phyloP scores from a whole-genome alignment of 306 rosid species.

The Prunus mira region DNA sequence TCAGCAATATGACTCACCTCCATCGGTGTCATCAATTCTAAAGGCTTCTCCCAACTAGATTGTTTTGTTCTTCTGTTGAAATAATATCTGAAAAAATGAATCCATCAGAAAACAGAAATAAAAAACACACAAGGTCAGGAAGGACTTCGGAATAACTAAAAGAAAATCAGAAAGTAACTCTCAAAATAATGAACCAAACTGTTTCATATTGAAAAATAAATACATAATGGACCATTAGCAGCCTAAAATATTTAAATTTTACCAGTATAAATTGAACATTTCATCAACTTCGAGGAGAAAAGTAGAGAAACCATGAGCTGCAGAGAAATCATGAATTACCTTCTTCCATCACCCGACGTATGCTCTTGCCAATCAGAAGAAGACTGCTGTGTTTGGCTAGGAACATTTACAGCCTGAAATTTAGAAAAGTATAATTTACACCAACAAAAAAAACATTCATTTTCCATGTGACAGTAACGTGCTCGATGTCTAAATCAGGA shows the following conservation, averaged over 20 bases:
- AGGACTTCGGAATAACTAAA: not conserved
- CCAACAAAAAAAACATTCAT: not conserved
- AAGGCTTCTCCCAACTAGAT: conserved; percentile 97
- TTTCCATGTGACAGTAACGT: not conserved
- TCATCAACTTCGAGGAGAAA: conserved; percentile 1
- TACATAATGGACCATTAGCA: not conserved
- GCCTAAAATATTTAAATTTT: not conserved
- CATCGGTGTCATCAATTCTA: conserved; percentile 90
- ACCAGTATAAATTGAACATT: not conserved
- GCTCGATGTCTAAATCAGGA: not conserved
- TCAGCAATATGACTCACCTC: conserved; percentile 65
- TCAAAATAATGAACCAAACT: not conserved
- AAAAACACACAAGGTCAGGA: conserved; percentile 13
- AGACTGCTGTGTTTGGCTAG: conserved; percentile 42
- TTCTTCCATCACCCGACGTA: conserved; percentile 82
- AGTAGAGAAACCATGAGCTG: not conserved
- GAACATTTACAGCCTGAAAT: conserved; percentile 51
- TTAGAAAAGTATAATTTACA: conserved; percentile 21
- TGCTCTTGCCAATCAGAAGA: conserved; percentile 99
- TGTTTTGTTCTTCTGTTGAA: conserved; percentile 89
- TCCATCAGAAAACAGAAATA: not conserved
- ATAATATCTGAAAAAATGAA: conserved; percentile 56
- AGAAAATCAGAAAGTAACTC: not conserved
- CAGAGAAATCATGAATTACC: conserved; percentile 40
- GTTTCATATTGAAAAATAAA: not conserved